These are phyloP conservation scores for Perkinsus chesapeaki DNA, from an alignment of 169 alveolate genomes.

Conservation along the genomic window DNA sequence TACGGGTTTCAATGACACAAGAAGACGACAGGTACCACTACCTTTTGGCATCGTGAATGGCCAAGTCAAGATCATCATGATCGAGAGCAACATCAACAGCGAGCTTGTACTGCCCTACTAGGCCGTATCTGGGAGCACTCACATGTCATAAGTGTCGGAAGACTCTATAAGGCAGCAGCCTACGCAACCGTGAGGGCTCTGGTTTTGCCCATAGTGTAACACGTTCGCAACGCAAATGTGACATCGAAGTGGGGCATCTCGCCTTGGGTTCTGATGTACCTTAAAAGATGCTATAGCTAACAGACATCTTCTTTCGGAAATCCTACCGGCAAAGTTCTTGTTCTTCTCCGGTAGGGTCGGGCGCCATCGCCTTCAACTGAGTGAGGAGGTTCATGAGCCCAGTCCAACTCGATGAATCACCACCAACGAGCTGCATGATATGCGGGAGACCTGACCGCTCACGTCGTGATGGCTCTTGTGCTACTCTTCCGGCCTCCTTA, in stretches of 20 bases:
- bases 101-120: background rate
- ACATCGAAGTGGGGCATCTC: background rate
- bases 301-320: background rate
- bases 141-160: background rate
- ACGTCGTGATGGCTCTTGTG: background rate
- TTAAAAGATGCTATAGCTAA: background rate
- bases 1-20: background rate
- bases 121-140: background rate
- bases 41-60: background rate
- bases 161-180: background rate
- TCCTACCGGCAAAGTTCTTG: background rate
- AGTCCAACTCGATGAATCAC: background rate
- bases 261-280: background rate
- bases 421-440: background rate
- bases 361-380: background rate
- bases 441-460: background rate
- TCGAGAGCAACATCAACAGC: background rate
- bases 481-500: background rate
- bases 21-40: background rate
- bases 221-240: background rate
- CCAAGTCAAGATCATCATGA: background rate
- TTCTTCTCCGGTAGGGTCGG: background rate
- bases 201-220: background rate
- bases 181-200: background rate
- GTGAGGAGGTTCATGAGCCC: background rate